Base-by-base conservation (phyloP, 805 yeast genomes). In the Wickerhamiella vanderwaltii region DNA sequence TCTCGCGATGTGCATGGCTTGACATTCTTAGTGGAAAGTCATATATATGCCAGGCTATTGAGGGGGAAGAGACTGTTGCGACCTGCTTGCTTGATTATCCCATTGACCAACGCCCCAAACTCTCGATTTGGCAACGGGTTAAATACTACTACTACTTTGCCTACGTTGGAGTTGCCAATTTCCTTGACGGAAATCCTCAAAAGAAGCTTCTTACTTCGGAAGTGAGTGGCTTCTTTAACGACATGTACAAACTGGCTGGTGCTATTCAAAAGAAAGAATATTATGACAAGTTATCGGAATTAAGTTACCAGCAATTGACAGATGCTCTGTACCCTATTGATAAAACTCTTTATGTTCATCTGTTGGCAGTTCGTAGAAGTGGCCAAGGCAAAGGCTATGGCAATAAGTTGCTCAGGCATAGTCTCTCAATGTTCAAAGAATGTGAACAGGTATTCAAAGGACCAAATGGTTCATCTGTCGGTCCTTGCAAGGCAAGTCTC, bases 371-470 rank as follows among this genome's bases (percentile, higher is more conserved):
- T 7, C 31, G 32, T 12, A 28, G 28, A 12, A n/a, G 13, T 20
- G 30, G 40, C 22, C 40, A 37, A 5, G 31, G 31, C 7, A 29
- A 29, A 15, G 40, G 40, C 12, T 28, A 18, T 20, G 40, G 40
- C 15, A 3, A 25, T 19, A 37, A 17, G 20, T 3, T 37, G 22
- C 40, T 37, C 1, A 9, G 12, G 3, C 17, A 22, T 20, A 15
- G 24, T 3, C n/a, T 37, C 9, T 28, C 22, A 2, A 13, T 12
- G 17, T 19, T 18, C 6, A 19, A 19, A 9, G 12, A 6, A 9
- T 22, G 17, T 26, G 40, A 12, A 12, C 33, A 20, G 6, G 36
- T 20, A 5, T 33, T 33, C 26, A 33, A 20, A 5, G 22, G 36
- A 9, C 9, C 9, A 11, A 11, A 23, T 23, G 11, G 11, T 11